Evolutionary conservation across 1,284 basidiomycete genomes (phyloP).

Genomic region (Trametes polyzona): DNA sequence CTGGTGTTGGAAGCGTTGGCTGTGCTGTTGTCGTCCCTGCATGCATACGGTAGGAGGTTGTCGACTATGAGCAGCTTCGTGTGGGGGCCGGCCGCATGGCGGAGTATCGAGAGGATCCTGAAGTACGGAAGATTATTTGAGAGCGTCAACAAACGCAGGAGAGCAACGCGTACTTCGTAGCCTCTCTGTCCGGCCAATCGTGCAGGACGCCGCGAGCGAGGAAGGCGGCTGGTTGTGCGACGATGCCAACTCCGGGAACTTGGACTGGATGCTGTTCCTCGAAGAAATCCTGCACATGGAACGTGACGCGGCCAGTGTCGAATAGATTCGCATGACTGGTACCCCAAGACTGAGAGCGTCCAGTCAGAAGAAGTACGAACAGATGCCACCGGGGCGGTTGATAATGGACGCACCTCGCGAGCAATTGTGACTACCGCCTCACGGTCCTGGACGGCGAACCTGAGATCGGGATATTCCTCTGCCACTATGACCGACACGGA

Average conservation of each 20-base stretch:
- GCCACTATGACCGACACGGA: slow-evolving; percentile 24
- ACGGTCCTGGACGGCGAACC: slow-evolving; percentile 38
- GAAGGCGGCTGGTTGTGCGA: slow-evolving; percentile 47
- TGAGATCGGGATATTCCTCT: slow-evolving; percentile 25
- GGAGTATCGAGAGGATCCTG: slow-evolving; percentile 19
- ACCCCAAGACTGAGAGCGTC: too few relatives aligned
- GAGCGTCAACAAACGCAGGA: not conserved
- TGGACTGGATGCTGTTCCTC: slow-evolving; percentile 47
- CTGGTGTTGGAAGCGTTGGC: not conserved
- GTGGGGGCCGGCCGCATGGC: slow-evolving; percentile 6
- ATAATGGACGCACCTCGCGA: slow-evolving; percentile 17
- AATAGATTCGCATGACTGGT: slow-evolving; percentile 21
- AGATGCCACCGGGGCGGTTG: too few relatives aligned
- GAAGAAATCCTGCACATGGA: slow-evolving; percentile 67
- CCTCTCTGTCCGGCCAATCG: slow-evolving; percentile 64
- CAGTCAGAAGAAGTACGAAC: too few relatives aligned
- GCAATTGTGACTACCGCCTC: slow-evolving; percentile 20
- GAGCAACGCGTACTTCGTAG: not conserved
- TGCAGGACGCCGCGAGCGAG: slow-evolving; percentile 67
- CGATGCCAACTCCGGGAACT: not conserved
- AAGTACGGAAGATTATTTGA: slow-evolving; percentile 3
- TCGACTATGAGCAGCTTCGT: slow-evolving; percentile 22
- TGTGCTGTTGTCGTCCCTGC: slow-evolving; percentile 9
- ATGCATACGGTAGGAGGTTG: slow-evolving; percentile 14
- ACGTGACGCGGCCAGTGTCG: slow-evolving; percentile 19